These are phyloP conservation scores for Neocallimastix lanati DNA, from an alignment of 192 early-diverging fungal species.

Conservation along the genomic window DNA sequence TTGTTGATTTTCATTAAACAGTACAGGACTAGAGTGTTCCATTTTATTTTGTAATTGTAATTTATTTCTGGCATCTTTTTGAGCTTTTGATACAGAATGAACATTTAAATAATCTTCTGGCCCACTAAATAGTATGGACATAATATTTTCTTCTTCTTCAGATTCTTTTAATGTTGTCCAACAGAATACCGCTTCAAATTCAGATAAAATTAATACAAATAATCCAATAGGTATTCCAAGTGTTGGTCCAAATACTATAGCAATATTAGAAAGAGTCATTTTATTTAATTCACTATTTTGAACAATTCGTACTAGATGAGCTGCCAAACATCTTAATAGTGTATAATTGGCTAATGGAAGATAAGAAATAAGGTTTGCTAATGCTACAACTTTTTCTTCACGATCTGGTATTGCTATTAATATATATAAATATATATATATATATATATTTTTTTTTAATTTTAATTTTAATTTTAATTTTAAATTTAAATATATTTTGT, in stretches of 20 bases:
- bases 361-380: conserved; percentile 53
- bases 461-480: too few species aligned
- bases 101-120: not conserved
- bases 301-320: conserved; percentile 79
- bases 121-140: not conserved
- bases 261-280: conserved; percentile 90
- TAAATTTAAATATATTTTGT: too few species aligned
- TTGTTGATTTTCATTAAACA: too few species aligned
- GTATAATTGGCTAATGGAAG: conserved; percentile 84
- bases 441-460: too few species aligned
- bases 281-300: conserved; percentile 68
- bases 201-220: conserved; percentile 80
- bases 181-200: conserved; percentile 34
- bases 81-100: not conserved
- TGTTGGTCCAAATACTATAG: conserved; percentile 91
- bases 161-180: conserved; percentile 2
- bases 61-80: not conserved
- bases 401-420: conserved; percentile 53
- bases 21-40: too few species aligned
- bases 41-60: too few species aligned
- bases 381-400: conserved; percentile 57
- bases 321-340: conserved; percentile 64
- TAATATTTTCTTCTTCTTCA: not conserved
- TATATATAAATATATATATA: too few species aligned
- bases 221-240: conserved; percentile 81